Conservation (phyloP, 257 asterid species). For the Verbena officinalis region DNA sequence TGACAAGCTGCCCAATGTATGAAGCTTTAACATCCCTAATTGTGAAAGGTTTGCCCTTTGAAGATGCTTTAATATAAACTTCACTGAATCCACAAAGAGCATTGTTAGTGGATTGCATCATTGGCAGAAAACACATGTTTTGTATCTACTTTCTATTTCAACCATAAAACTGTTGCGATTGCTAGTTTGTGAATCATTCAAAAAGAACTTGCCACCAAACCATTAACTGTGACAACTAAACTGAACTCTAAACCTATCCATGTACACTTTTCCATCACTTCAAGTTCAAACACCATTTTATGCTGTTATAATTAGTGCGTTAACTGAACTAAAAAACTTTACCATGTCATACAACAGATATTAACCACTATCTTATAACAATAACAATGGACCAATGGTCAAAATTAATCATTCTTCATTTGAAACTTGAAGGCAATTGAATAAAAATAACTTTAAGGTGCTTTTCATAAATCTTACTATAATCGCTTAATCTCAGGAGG, state of each 20-base stretch:
- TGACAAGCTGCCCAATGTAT: conserved; percentile 90
- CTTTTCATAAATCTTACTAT: conserved; percentile 54
- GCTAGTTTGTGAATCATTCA: conserved; percentile 5
- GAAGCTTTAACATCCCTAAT: conserved; percentile 98
- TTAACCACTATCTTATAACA: conserved; percentile 2
- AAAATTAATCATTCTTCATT: background rate
- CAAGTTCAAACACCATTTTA: background rate
- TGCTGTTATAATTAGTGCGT: background rate
- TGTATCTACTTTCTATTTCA: background rate
- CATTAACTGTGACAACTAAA: conserved; percentile 10
- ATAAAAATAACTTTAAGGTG: background rate
- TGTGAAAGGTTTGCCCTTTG: conserved; percentile 84
- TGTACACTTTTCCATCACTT: background rate
- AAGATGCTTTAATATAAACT: conserved; percentile 78
- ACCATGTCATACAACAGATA: background rate
- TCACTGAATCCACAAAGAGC: conserved; percentile 63
- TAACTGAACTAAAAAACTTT: background rate
- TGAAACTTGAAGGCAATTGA: conserved; percentile 2
- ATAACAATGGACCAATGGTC: background rate
- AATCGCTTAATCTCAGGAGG: conserved; percentile 88
- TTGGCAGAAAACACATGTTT: conserved; percentile 5
- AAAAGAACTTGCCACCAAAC: background rate
- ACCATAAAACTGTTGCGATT: background rate
- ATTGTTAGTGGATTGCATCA: conserved; percentile 21
- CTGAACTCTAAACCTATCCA: background rate